These are phyloP conservation scores for Nicotiana knightiana DNA, from an alignment of 257 asterid species.

Conservation along the genomic window DNA sequence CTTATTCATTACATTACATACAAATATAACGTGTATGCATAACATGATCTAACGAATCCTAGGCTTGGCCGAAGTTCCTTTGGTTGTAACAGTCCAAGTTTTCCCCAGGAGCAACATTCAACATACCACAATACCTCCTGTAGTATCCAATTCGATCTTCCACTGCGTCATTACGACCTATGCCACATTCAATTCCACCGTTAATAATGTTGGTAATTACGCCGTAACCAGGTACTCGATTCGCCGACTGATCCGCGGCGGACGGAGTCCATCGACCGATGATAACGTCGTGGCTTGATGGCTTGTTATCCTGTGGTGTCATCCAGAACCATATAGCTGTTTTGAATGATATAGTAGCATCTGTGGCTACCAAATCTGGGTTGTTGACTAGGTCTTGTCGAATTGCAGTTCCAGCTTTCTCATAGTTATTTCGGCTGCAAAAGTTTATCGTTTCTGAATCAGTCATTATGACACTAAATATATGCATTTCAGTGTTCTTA, in stretches of 20 bases:
- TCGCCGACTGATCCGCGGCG: constrained; percentile 11
- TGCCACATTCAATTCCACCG: constrained; percentile 26
- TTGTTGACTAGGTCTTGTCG: constrained; percentile 23
- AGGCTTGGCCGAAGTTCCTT: constrained; percentile 12
- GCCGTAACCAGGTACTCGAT: constrained; percentile 21
- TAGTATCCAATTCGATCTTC: constrained; percentile 26
- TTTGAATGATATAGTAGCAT: constrained; percentile 26
- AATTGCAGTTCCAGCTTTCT: constrained; percentile 23
- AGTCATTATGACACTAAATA: not conserved
- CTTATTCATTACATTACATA: not conserved
- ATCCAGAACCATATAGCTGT: constrained; percentile 40
- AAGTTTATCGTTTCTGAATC: not conserved
- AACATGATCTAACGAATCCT: not conserved
- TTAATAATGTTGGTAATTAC: constrained; percentile 35
- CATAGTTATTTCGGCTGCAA: constrained; percentile 29
- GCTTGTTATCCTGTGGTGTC: constrained; percentile 30
- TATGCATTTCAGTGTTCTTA: too few relatives aligned
- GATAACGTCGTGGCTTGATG: constrained; percentile 27
- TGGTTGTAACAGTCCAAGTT: constrained; percentile 31
- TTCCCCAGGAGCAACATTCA: constrained; percentile 20
- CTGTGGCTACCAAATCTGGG: constrained; percentile 29
- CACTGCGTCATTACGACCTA: constrained; percentile 8
- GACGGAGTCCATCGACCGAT: constrained; percentile 34
- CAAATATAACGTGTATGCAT: not conserved
- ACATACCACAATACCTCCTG: constrained; percentile 21